These are phyloP conservation scores for Pezicula rhizophila DNA, from an alignment of 2,329 filamentous ascomycete species.

Conservation along the genomic window DNA sequence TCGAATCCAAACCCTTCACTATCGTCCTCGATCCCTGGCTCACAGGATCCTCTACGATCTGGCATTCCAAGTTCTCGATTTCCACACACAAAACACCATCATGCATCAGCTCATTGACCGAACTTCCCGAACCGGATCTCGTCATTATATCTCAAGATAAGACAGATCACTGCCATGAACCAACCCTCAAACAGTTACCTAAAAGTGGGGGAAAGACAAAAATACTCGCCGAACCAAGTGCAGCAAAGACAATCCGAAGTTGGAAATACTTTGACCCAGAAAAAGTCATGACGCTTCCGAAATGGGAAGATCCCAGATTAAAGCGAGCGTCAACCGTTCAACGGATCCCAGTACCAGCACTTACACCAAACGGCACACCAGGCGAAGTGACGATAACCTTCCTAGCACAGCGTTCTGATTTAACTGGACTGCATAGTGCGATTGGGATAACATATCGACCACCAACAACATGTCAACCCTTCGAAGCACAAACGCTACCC, in stretches of 20 bases:
- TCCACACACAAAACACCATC: conserved; percentile 48
- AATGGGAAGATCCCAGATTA: conserved; percentile 37
- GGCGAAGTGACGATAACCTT: conserved; percentile 69
- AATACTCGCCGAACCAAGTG: conserved; percentile 60
- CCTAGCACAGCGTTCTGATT: conserved; percentile 53
- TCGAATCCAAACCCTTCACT: conserved; percentile 48
- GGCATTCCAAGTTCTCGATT: conserved; percentile 55
- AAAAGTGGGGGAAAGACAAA: conserved; percentile 45
- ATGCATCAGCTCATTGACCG: conserved; percentile 50
- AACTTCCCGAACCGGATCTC: conserved; percentile 48
- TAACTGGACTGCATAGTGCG: conserved; percentile 57
- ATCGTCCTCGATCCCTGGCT: conserved; percentile 71
- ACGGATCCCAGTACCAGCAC: conserved; percentile 47
- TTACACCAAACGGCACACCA: conserved; percentile 42
- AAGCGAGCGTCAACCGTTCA: conserved; percentile 21
- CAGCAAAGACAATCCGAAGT: conserved; percentile 57
- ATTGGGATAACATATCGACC: conserved; percentile 68
- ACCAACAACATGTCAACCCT: conserved; percentile 4
- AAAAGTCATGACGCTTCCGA: conserved; percentile 38
- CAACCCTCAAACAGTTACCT: conserved; percentile 60
- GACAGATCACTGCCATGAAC: conserved; percentile 65
- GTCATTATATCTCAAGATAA: conserved; percentile 56
- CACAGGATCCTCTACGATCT: conserved; percentile 51
- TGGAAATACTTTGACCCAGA: conserved; percentile 62
- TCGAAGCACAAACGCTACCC: conserved; percentile 3